Base-by-base conservation (phyloP, 2,329 filamentous ascomycete genomes). In the Blastomyces emzantsi region DNA sequence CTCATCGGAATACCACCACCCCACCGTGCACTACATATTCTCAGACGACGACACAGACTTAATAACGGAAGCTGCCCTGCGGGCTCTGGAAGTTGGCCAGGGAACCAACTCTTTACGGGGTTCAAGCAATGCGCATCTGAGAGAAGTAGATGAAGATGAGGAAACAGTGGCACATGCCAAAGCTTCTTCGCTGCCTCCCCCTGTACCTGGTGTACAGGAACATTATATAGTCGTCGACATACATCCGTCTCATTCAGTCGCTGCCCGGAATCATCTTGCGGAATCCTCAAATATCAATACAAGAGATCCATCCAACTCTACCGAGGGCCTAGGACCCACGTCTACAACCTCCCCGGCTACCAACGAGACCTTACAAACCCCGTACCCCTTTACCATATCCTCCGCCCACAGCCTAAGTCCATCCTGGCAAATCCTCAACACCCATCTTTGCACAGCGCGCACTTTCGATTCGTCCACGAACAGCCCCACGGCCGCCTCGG, bases 1-100 rank as follows among this genome's bases (percentile, higher is more conserved):
- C n/a, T 87, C 85, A 9, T 83, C 85, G 69, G 85, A 90, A 56
- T 89, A 90, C 66, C 83, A 90, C 70, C 92, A 97, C 73, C 94
- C 93, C 1, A 86, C 85, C 62, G 86, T 96, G 1, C 91, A 93
- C 78, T 97, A 97, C 78, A 84, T 97, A 71, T 97, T 99, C 79
- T 85, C 85, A 69, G 92, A 97, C 75, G 94, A 97, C 76, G 92
- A 97, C 72, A 84, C 87, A 1, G 89, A 92, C 57, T 79, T 89
- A 55, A 80, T 96, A 47, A 89, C 89, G 1, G 82, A 85, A 47
- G 87, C 89, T 1, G 82, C 83, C 5, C 75, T 87, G 64, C 79
- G 81, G 43, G 80, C 81, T 25, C 73, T 87, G 75, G 75, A 84
- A 73, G 62, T 78, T 64, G 77, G 80, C 61, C 73, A 78, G 62